Percentiles rank a stretch among this genome's conserved stretches.
Conservation (phyloP, 805 yeast species). For the Ogataea degrootiae region DNA sequence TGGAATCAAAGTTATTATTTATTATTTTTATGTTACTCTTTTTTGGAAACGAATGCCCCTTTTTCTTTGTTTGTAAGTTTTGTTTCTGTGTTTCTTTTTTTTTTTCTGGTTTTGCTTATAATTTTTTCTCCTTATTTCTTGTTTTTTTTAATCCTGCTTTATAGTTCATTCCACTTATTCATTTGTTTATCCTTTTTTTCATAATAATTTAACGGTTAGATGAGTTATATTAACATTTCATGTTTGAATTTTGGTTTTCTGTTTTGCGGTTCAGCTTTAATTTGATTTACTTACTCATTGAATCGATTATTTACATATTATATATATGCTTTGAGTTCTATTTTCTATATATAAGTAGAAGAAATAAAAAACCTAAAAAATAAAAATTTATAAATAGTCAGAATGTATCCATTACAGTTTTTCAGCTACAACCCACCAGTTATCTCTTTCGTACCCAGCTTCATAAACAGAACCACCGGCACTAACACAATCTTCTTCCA, state of each 20-base stretch:
- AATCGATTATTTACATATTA: too few relatives aligned
- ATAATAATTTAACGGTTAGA: neutral
- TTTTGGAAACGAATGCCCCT: neutral
- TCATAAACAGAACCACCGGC: constrained; percentile 72
- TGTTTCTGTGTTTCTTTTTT: neutral
- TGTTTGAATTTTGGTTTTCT: neutral
- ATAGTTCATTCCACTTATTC: neutral
- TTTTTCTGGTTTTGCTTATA: neutral
- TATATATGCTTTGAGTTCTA: too few relatives aligned
- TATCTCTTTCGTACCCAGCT: constrained; percentile 87
- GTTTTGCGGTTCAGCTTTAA: neutral
- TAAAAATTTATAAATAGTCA: too few relatives aligned
- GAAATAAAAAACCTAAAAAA: too few relatives aligned
- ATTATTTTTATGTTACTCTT: too few relatives aligned
- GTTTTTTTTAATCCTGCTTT: neutral
- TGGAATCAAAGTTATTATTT: too few relatives aligned
- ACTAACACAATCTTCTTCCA: constrained; percentile 57
- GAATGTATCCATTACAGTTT: constrained; percentile 17
- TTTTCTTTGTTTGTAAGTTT: neutral
- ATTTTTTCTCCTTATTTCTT: neutral
- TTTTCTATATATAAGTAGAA: too few relatives aligned
- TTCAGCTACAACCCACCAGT: constrained; percentile 76
- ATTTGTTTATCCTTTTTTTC: neutral
- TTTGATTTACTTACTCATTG: constrained; percentile 1
- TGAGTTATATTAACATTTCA: too few relatives aligned